phyloP scores from a whole-genome alignment of 768 basidiomycete species.

The Kwoniella shandongensis region DNA sequence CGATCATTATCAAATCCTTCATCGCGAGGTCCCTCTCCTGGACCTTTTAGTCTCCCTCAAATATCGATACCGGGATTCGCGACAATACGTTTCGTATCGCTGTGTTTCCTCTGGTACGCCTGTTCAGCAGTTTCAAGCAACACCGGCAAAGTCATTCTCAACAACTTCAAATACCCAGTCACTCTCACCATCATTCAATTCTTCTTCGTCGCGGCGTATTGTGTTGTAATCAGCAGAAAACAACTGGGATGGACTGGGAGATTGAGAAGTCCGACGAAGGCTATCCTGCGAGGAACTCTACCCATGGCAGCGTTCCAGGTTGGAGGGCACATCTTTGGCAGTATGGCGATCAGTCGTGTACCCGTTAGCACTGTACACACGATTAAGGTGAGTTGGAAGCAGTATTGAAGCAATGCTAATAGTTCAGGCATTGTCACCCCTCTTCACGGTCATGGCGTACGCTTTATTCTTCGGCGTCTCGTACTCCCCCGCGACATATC shows the following conservation, averaged over 20 bases:
- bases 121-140: slow-evolving; percentile 92
- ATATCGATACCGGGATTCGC: slow-evolving; percentile 27
- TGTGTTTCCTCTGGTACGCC: slow-evolving; percentile 90
- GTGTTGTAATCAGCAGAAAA: slow-evolving; percentile 67
- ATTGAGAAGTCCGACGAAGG: slow-evolving; percentile 68
- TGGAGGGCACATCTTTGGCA: slow-evolving; percentile 95
- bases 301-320: slow-evolving; percentile 99
- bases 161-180: slow-evolving; percentile 87
- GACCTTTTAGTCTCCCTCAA: slow-evolving; percentile 29
- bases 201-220: slow-evolving; percentile 86
- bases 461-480: slow-evolving; percentile 88
- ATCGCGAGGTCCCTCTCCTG: slow-evolving; percentile 24
- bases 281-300: slow-evolving; percentile 74
- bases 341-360: slow-evolving; percentile 93
- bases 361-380: slow-evolving; percentile 98
- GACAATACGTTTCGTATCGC: slow-evolving; percentile 63
- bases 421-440: slow-evolving; percentile 84
- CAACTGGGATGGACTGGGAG: slow-evolving; percentile 54
- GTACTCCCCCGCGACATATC: slow-evolving; percentile 86
- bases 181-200: slow-evolving; percentile 98
- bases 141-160: slow-evolving; percentile 93
- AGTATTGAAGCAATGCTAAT: slow-evolving; percentile 12
- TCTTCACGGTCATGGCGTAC: slow-evolving; percentile 96
- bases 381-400: slow-evolving; percentile 73
- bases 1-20: slow-evolving; percentile 12